Evolutionary conservation across 2,329 filamentous ascomycete species (phyloP).

Genomic region (Fusarium nelsonii): DNA sequence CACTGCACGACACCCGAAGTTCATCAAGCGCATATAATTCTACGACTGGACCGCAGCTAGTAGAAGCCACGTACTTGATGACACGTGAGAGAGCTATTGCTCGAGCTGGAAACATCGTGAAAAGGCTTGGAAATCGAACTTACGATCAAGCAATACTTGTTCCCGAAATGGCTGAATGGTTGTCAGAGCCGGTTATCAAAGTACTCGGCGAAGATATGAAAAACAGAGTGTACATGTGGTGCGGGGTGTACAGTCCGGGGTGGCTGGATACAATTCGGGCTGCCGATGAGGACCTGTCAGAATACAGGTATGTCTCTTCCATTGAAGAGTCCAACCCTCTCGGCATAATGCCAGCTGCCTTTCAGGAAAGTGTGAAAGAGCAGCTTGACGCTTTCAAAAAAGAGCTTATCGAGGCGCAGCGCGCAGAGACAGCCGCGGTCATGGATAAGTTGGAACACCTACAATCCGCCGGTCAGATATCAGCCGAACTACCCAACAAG

Average conservation of each 20-base stretch:
- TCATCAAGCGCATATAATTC: no score
- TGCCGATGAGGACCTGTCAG: background rate
- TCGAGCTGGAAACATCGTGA: background rate
- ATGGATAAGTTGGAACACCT: background rate
- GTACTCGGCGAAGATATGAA: constrained; percentile 1
- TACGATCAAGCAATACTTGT: background rate
- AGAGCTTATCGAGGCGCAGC: background rate
- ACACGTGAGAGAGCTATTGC: background rate
- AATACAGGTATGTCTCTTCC: background rate
- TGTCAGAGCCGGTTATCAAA: background rate
- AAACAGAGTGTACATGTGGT: constrained; percentile 7
- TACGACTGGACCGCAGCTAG: background rate
- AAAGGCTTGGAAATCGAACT: background rate
- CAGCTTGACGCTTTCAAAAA: background rate
- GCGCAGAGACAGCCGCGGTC: fast-evolving
- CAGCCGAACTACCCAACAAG: background rate
- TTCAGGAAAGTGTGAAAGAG: background rate
- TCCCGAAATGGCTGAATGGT: background rate
- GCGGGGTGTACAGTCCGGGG: background rate
- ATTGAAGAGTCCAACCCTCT: background rate
- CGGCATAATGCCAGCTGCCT: background rate
- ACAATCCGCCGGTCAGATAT: background rate
- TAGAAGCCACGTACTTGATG: background rate
- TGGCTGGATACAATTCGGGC: background rate
- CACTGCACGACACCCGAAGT: no score